Conservation (phyloP, 495 filamentous ascomycete species). For the Tricharina praecox region DNA sequence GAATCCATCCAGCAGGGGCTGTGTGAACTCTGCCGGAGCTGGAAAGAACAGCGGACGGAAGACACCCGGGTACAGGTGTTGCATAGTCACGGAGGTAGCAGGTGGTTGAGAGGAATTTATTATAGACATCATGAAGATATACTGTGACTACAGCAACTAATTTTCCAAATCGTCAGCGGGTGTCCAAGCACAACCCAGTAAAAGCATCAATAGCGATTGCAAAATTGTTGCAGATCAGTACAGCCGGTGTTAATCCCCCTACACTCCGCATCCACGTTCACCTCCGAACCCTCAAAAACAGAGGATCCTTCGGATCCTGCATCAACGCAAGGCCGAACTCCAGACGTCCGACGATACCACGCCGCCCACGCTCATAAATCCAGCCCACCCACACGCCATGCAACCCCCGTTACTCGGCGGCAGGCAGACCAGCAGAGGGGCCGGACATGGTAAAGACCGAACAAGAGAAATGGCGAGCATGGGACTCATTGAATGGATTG, state of each 20-base stretch:
- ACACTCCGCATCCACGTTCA: slow-evolving; percentile 3
- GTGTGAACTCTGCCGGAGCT: slow-evolving; percentile 12
- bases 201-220: no score
- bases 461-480: slow-evolving; percentile 7
- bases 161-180: slow-evolving; percentile 1
- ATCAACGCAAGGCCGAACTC: slow-evolving; percentile 6
- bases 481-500: slow-evolving; percentile 11
- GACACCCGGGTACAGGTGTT: slow-evolving; percentile 4
- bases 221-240: slow-evolving; percentile 5
- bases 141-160: not conserved
- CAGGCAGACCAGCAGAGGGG: no score
- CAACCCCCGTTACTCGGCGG: slow-evolving; percentile 9
- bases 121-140: not conserved
- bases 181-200: no score
- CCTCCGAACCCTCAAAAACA: slow-evolving; percentile 6
- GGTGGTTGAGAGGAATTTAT: not conserved
- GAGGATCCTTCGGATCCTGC: slow-evolving; percentile 1
- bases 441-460: not conserved
- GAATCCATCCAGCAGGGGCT: slow-evolving; percentile 18
- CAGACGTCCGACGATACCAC: not conserved
- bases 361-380: no score
- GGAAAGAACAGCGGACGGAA: slow-evolving; percentile 13
- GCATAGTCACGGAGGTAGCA: slow-evolving; percentile 2
- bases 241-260: slow-evolving; percentile 6
- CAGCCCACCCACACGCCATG: no score